A percentile compares a stretch with the other conserved stretches of the same genome.
These are phyloP conservation scores for Exophiala oligosperma DNA, from an alignment of 2,329 filamentous ascomycete genomes.

Conservation along the genomic window DNA sequence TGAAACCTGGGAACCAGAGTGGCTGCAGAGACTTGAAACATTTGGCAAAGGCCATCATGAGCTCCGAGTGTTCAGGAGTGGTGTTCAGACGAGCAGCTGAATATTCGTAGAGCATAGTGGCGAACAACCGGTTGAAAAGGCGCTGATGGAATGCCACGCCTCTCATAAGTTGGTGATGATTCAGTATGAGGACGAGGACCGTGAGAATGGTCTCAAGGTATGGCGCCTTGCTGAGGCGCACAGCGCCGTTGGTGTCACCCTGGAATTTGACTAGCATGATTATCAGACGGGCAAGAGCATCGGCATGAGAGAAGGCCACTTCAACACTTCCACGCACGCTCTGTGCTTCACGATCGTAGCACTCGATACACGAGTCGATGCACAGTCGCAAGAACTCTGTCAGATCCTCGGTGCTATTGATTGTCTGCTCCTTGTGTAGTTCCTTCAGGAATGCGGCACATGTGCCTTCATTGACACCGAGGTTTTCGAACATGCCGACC, in stretches of 20 bases:
- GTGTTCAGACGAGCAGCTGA: constrained; percentile 59
- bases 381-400: constrained; percentile 77
- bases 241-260: constrained; percentile 58
- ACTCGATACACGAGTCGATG: constrained; percentile 74
- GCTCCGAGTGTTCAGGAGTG: constrained; percentile 62
- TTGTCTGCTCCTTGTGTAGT: constrained; percentile 70
- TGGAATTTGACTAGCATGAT: constrained; percentile 73
- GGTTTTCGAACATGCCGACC: constrained; percentile 77
- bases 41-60: constrained; percentile 70
- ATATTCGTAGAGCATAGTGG: constrained; percentile 76
- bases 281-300: constrained; percentile 81
- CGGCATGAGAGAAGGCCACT: constrained; percentile 64
- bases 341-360: constrained; percentile 71
- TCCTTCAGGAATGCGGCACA: constrained; percentile 79
- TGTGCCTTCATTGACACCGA: constrained; percentile 71
- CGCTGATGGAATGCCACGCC: constrained; percentile 82
- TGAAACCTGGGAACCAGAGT: constrained; percentile 74
- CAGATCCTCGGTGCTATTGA: constrained; percentile 74
- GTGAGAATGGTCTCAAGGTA: constrained; percentile 78
- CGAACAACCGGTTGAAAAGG: constrained; percentile 88
- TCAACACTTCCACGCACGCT: constrained; percentile 61
- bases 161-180: constrained; percentile 78
- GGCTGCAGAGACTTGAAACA: constrained; percentile 75
- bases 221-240: constrained; percentile 63
- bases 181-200: constrained; percentile 76